Base-by-base conservation (phyloP, 108 stramenopile genomes). In the Skeletonema tropicum region DNA sequence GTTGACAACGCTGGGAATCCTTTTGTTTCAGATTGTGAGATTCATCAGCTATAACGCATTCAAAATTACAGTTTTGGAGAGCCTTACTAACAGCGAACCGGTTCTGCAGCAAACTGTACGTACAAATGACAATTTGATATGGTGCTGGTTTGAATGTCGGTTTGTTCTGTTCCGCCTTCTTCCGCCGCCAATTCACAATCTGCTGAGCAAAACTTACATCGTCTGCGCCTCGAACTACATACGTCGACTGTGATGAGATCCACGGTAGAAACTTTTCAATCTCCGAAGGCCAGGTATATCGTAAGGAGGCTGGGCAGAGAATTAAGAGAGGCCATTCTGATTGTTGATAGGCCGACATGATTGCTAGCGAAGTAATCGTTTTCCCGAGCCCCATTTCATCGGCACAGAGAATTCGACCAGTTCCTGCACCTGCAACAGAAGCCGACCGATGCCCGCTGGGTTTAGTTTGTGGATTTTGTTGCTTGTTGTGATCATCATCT, bases 311-410 rank as follows among this genome's bases (percentile, higher is more conserved):
- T 2, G 97, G 97, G 68, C 92, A 92, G 0, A 98, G 73, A 55
- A 98, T 87, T 14, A 98, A 82, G 29, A 95, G 76, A 3, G 97
- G 97, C 97, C 94, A 97, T 67, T 96, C 94, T 2, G 60, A 74
- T 23, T 57, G 19, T 70, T 88, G 89, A 41, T 87, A 88, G 19
- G 87, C 69, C 36, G 81, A 41, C 74, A 92, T 92, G 29, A 91
- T 85, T 6, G 92, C 95, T 35, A 98, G 86, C 29, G 93, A 91
- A 30, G 92, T 89, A 2, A 93, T 58, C 12, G 94, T 92, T 79
- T 97, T 97, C 32, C 97, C 97, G 12, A 94, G 79, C 30, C 97
- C 97, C 96, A 97, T 97, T 73, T 97, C 97, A 68, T 97, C 97
- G 5, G 89, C 96, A 21, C 96, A 65, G 15, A 97, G 76, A 13